Percentiles rank a stretch among this genome's conserved stretches.
These are phyloP conservation scores for Serendipita sp. DNA, from an alignment of 768 basidiomycete genomes.

Conservation along the genomic window DNA sequence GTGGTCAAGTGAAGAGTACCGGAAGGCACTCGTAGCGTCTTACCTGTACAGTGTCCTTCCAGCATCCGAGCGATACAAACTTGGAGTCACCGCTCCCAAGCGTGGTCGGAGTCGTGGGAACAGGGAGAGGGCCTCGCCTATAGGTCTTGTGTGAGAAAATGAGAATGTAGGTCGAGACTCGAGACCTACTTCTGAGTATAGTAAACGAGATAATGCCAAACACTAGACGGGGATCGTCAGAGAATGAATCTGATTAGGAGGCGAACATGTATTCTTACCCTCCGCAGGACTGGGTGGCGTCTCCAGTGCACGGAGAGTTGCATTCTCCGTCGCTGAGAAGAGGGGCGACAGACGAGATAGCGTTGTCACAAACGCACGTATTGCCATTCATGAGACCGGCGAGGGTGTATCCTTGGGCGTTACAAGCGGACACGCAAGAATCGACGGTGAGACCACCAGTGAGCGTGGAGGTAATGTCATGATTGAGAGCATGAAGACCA, in stretches of 20 bases:
- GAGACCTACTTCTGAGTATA: neutral
- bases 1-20: too few species aligned
- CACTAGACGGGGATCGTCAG: neutral
- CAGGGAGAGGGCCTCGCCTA: neutral
- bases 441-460: neutral
- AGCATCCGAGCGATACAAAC: neutral
- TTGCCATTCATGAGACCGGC: constrained; percentile 7
- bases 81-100: neutral
- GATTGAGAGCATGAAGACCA: neutral
- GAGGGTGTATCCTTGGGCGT: constrained; percentile 5
- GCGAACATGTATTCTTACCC: neutral
- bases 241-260: neutral
- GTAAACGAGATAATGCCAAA: neutral
- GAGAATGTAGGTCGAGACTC: neutral
- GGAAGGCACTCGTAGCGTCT: neutral
- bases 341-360: neutral
- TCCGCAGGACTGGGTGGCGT: neutral
- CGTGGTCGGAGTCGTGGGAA: neutral
- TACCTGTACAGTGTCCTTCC: neutral
- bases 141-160: neutral
- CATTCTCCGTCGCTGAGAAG: neutral
- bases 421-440: constrained; percentile 1
- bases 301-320: neutral
- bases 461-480: neutral
- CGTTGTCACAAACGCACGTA: constrained; percentile 6